Conservation (phyloP, 257 asterid genomes). For the Thymus mandschuricus region DNA sequence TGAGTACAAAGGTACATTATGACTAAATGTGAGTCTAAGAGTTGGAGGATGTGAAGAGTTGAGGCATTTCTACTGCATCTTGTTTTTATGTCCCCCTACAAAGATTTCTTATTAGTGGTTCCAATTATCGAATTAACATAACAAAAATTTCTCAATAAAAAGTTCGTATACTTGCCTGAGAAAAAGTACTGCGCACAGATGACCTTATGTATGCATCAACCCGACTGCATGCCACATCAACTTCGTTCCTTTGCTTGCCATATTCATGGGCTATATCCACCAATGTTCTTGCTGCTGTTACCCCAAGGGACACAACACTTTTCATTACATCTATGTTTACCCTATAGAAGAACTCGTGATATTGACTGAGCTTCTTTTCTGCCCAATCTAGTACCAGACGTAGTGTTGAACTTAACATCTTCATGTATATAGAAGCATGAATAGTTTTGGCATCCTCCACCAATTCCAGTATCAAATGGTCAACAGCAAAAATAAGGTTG, state of each 20-base stretch:
- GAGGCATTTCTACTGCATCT: neutral
- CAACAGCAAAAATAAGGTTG: slow-evolving; percentile 75
- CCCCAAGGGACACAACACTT: slow-evolving; percentile 61
- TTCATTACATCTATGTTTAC: slow-evolving; percentile 68
- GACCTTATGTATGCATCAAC: slow-evolving; percentile 84
- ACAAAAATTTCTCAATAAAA: neutral
- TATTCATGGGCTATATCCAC: slow-evolving; percentile 45
- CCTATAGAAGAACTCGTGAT: slow-evolving; percentile 74
- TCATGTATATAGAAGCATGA: slow-evolving; percentile 54
- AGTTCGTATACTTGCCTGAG: slow-evolving; percentile 70
- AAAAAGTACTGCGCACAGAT: slow-evolving; percentile 60
- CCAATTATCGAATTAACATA: neutral
- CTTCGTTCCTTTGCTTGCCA: slow-evolving; percentile 50
- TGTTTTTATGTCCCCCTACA: neutral
- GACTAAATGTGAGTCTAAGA: neutral
- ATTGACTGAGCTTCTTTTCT: slow-evolving; percentile 59
- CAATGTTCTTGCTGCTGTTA: slow-evolving; percentile 61
- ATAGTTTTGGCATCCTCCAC: slow-evolving; percentile 51
- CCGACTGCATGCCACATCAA: slow-evolving; percentile 50
- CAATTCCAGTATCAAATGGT: slow-evolving; percentile 65
- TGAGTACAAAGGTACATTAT: neutral
- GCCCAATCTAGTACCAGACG: slow-evolving; percentile 68
- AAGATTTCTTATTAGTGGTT: neutral
- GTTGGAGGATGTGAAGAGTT: neutral
- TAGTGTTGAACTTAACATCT: slow-evolving; percentile 52